Percentiles rank a stretch among this genome's conserved stretches.
These are phyloP conservation scores for Pisolithus albus DNA, from an alignment of 768 basidiomycete species.

Conservation along the genomic window DNA sequence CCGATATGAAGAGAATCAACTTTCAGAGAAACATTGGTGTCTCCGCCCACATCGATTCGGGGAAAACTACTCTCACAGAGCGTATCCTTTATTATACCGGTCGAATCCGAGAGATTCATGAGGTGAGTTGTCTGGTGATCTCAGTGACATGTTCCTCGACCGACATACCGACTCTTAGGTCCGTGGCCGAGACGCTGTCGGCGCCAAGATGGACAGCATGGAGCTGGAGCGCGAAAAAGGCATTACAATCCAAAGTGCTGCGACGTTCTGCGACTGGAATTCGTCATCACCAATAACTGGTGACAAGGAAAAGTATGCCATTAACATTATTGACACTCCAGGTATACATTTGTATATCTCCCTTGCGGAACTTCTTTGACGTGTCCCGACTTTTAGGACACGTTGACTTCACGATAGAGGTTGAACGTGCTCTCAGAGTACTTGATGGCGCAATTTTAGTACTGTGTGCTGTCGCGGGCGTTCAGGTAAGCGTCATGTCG, in stretches of 20 bases:
- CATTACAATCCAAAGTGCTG: slow-evolving; percentile 98
- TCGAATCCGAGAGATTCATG: slow-evolving; percentile 91
- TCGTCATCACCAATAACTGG: slow-evolving; percentile 53
- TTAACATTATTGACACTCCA: slow-evolving; percentile 99
- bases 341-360: slow-evolving; percentile 36
- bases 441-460: slow-evolving; percentile 96
- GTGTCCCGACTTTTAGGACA: slow-evolving; percentile 54
- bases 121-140: slow-evolving; percentile 49
- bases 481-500: slow-evolving; percentile 52
- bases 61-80: slow-evolving; percentile 97
- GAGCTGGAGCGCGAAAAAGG: slow-evolving; percentile 98
- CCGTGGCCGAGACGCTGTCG: slow-evolving; percentile 89
- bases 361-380: neutral
- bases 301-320: slow-evolving; percentile 74
- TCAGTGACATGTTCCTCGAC: slow-evolving; percentile 4
- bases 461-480: slow-evolving; percentile 94
- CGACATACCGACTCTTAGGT: slow-evolving; percentile 41
- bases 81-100: slow-evolving; percentile 96
- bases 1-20: slow-evolving; percentile 58
- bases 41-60: slow-evolving; percentile 92
- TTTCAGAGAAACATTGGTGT: slow-evolving; percentile 95
- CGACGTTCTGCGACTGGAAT: slow-evolving; percentile 97
- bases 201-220: slow-evolving; percentile 99
- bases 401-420: slow-evolving; percentile 99
- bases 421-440: slow-evolving; percentile 92